Conservation (phyloP, 257 asterid genomes). For the Prunella vulgaris region DNA sequence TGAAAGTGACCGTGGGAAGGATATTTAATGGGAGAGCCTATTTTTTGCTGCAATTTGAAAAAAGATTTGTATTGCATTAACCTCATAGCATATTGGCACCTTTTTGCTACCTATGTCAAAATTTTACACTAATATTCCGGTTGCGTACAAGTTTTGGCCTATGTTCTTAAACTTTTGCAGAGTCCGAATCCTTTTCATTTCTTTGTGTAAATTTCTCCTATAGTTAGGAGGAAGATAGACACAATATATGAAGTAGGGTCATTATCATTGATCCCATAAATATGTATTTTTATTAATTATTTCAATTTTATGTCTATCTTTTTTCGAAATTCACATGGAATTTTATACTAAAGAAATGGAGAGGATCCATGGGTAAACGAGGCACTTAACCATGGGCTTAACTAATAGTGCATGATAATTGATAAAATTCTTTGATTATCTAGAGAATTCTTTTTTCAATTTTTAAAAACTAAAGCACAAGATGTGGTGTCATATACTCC, state of each 20-base stretch:
- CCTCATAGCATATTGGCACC: not conserved
- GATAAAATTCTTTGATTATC: slow-evolving; percentile 8
- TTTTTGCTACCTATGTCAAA: not conserved
- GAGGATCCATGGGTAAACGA: too few relatives aligned
- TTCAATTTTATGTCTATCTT: too few relatives aligned
- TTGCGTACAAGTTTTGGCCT: not conserved
- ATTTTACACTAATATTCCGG: not conserved
- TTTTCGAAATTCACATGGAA: too few relatives aligned
- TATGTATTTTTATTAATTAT: too few relatives aligned
- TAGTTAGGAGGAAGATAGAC: too few relatives aligned
- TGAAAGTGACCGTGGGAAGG: slow-evolving; percentile 17
- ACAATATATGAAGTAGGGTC: too few relatives aligned
- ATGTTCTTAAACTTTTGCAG: not conserved
- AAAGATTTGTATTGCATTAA: not conserved
- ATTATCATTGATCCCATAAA: too few relatives aligned
- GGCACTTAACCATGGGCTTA: too few relatives aligned
- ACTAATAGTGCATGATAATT: not conserved
- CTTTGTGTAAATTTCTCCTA: too few relatives aligned
- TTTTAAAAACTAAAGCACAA: slow-evolving; percentile 4
- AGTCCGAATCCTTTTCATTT: too few relatives aligned
- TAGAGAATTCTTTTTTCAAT: slow-evolving; percentile 1
- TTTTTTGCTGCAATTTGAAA: not conserved
- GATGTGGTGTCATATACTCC: slow-evolving; percentile 6
- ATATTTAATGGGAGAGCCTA: slow-evolving; percentile 22
- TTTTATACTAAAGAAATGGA: too few relatives aligned